Base-by-base conservation (phyloP, 2,329 filamentous ascomycete species). In the Chaetomium strumarium region DNA sequence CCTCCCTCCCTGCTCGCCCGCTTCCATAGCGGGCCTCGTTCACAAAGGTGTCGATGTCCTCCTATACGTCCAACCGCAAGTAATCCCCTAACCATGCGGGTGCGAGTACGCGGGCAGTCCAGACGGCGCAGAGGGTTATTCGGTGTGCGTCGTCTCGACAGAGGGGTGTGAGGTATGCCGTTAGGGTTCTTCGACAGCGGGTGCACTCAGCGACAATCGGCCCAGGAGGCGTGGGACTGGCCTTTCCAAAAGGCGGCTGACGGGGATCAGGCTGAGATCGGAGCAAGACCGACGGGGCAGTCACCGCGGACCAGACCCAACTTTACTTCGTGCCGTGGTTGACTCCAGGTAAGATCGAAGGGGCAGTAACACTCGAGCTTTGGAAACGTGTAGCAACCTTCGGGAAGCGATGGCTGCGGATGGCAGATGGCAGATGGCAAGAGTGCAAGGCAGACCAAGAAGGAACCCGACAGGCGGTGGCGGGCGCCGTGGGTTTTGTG, bases 21-120 rank as follows among this genome's bases (percentile, higher is more conserved):
- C 66, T 70, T 70, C 69, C 69, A 72, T 72, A 65, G 64, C 69
- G 66, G 67, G 62, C 50, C 55, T 56, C 36, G 11, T 44, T 39
- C 34, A 38, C 33, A 31, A 46, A 37, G 24, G 24, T 24, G 49
- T 43, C 39, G 37, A 52, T 46, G 11, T 49, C 54, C 53, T 49
- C 46, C 53, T 31, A 33, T 41, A 48, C 19, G 20, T 16, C 41
- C 40, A 37, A 31, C 39, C 13, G 24, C 42, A 10, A 33, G 33
- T 37, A 24, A 36, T 16, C n/a, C n/a, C n/a, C 34, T 34, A 47
- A 56, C 34, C 54, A 56, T 56, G 19, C 37, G 37, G 39, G 34
- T 20, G 30, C 29, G 24, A 30, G 29, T 10, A 8, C 16, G 29
- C 12, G 19, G 10, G 33, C 20, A 42, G 19, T 37, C 14, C 10